Evolutionary conservation across 164 flowering plant species (phyloP), one percentile per base, ranked within the genome.

Genomic region (Nelumbo lutea): DNA sequence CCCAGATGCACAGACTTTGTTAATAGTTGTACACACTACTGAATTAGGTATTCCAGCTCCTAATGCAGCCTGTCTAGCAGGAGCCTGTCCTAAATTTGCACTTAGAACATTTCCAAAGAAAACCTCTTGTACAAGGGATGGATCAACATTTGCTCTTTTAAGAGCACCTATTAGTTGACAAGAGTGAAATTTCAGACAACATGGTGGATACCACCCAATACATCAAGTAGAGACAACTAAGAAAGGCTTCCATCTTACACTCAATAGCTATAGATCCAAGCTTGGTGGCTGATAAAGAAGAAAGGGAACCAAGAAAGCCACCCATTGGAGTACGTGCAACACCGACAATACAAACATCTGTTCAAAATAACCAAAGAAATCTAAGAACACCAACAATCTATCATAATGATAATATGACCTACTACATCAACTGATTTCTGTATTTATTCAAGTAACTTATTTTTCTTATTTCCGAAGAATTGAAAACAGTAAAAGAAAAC

Each of bases 261-360:
- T 84, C 79, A 75, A 93, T 90, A 48, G 92, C 95, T 70, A 87
- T 80, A 45, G 97, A 86, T 57, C 97, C 98, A 70, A 94, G 90
- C 75, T 90, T 88, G 64, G 96, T 90, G 57, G 97, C 97, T 41
- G 97, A 62, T 42, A 91, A 47, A 53, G 98, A 87, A 62, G 98
- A 91, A 55, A 94, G 83, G 42, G 90, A 66, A 67, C 98, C 98
- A 74, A 91, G 90, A 79, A 94, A 87, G 41, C 84, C 95, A 71
- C 98, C 97, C 88, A 94, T 91, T 42, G 98, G 98, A 39, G 98
- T 91, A 15, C 98, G 85, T 46, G 96, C 96, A 82, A 87, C 96
- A 73, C 97, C 98, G 74, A 91, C 96, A 74, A 91, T 83, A 75
- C 96, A 94, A 50, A 90, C 98, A 90, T 94, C 98, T 94, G 89